A percentile compares a stretch with the other conserved stretches of the same genome.
phyloP scores from a whole-genome alignment of 108 stramenopile genomes.

The Asterionellopsis glacialis region DNA sequence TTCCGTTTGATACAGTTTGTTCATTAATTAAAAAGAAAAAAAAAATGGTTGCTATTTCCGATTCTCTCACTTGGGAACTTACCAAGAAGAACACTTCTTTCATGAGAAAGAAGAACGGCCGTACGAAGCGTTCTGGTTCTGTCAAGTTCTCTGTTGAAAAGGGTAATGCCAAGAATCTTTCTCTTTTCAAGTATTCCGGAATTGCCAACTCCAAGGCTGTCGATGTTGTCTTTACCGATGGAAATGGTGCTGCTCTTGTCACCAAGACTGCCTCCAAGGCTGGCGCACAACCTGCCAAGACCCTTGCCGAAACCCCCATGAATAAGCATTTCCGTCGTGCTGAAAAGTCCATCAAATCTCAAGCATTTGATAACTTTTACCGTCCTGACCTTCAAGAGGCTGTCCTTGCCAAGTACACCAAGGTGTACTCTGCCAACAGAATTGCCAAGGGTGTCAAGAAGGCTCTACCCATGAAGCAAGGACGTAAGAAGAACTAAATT shows the following conservation, averaged over 20 bases:
- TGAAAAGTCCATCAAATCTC: conserved; percentile 64
- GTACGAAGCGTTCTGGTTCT: conserved; percentile 80
- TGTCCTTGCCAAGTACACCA: conserved; percentile 82
- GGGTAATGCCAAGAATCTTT: conserved; percentile 84
- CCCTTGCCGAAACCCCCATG: conserved; percentile 61
- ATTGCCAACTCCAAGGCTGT: conserved; percentile 87
- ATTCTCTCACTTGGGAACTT: conserved; percentile 89
- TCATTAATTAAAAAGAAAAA: not conserved
- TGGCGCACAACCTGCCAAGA: conserved; percentile 47
- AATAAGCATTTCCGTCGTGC: conserved; percentile 88
- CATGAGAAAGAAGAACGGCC: conserved; percentile 89
- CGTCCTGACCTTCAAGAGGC: conserved; percentile 82
- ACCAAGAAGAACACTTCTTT: conserved; percentile 86
- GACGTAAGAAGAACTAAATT: conserved; percentile 33
- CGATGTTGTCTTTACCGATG: conserved; percentile 60
- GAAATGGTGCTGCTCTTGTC: conserved; percentile 69
- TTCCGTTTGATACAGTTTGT: not conserved
- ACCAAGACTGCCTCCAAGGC: conserved; percentile 86
- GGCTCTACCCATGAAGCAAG: conserved; percentile 80
- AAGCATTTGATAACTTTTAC: conserved; percentile 82
- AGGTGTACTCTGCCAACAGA: conserved; percentile 85
- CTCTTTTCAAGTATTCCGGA: conserved; percentile 91
- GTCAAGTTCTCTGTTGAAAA: conserved; percentile 82
- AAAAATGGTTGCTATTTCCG: conserved; percentile 80
- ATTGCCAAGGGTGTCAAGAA: conserved; percentile 83